Base-by-base conservation (phyloP, 306 rosid species). In the Begonia loranthoides region DNA sequence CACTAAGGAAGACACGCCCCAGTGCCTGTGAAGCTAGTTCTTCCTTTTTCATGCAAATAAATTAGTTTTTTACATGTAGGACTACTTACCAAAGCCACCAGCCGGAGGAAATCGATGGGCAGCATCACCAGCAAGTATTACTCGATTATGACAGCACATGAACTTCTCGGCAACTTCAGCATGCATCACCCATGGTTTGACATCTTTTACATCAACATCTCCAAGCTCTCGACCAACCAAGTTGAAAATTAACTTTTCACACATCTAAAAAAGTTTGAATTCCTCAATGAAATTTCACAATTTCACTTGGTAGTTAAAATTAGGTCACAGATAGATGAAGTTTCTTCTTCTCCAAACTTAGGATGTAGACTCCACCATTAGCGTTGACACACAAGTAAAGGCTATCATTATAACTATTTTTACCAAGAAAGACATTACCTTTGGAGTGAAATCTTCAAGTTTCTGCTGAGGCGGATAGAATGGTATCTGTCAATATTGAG, bases 21-120 rank as follows among this genome's bases (percentile, higher is more conserved):
- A 2, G 5, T 28, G 9, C 36, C 36, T 28, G 22, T 19, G 9
- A 28, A 28, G 36, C 36, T 28, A 0, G 0, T 28, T 28, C 8
- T 3, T 28, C 9, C 36, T 28, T 28, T 28, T 28, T 28, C 36
- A 28, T 4, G 36, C 8, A 28, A 28, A 28, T 28, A 28, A 28
- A 28, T 28, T 28, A 28, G 8, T 4, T 28, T 28, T 28, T 3
- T 28, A 28, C 36, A 28, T 28, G 36, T 28, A 66, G 51, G 44
- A 24, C 38, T 49, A 75, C 94, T 74, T 22, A 86, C 97, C 97
- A 76, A 90, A 90, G 62, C 97, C 97, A 66, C 97, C 97, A 33
- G 97, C 97, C 53, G 97, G 97, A 54, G 97, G 97, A 70, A 90
- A 90, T 54, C 86, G 83, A 74, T 90, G 95, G 60, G 92, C 99